A percentile compares a stretch with the other conserved stretches of the same genome.
Evolutionary conservation across 345 rosid genomes (phyloP).

Genomic region (Eucalyptus polyanthemos): DNA sequence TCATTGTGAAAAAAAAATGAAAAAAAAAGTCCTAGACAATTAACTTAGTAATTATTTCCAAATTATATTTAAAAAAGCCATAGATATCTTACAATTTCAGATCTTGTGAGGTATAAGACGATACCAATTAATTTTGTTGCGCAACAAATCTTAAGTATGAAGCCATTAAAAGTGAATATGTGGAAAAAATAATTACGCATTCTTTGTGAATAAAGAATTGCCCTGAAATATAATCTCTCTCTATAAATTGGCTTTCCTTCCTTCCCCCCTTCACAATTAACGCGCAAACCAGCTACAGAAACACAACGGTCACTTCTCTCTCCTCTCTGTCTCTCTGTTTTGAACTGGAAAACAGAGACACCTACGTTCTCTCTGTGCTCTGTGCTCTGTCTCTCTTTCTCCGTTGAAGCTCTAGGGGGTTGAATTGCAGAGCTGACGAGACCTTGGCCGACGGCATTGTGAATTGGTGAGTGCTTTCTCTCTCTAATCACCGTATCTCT

Average conservation of each 20-base stretch:
- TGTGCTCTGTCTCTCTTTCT: not conserved
- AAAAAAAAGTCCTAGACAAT: not conserved
- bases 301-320: not conserved
- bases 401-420: not conserved
- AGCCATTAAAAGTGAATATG: not conserved
- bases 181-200: not conserved
- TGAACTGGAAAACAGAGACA: not conserved
- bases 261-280: not conserved
- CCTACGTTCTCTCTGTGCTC: not conserved
- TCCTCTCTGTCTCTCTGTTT: not conserved
- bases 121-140: too few relatives aligned
- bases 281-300: not conserved
- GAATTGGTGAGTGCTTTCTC: not conserved
- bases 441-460: not conserved
- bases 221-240: not conserved
- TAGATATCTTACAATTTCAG: not conserved
- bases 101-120: not conserved
- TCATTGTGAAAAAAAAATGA: not conserved
- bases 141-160: too few relatives aligned
- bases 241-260: not conserved
- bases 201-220: not conserved
- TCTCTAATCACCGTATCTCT: not conserved
- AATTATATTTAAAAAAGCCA: too few relatives aligned
- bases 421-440: not conserved
- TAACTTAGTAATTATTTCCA: not conserved